Percentiles rank a stretch among this genome's conserved stretches.
Evolutionary conservation across 495 filamentous ascomycete species (phyloP).

Genomic region (Pyrenula aspistea): DNA sequence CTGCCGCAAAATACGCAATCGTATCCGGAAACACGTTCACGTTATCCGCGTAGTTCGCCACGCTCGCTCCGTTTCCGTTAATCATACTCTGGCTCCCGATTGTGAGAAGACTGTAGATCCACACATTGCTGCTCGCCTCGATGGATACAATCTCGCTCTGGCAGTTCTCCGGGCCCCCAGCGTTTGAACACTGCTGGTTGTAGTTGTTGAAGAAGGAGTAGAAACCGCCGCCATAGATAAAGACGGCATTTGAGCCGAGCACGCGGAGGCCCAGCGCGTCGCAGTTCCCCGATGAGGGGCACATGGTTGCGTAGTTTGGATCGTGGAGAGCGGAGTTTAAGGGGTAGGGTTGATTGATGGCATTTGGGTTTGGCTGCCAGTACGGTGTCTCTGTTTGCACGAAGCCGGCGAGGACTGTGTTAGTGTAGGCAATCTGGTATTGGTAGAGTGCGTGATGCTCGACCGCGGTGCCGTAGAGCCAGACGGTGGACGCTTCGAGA

Average conservation of each 20-base stretch:
- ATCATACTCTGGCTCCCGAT: conserved; percentile 35
- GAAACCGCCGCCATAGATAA: conserved; percentile 58
- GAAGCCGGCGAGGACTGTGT: conserved; percentile 59
- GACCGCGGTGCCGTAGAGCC: conserved; percentile 48
- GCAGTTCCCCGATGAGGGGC: conserved; percentile 30
- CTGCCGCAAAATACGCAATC: conserved; percentile 31
- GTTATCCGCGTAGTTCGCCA: conserved; percentile 42
- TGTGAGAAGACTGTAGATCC: conserved; percentile 37
- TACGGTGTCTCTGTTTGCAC: conserved; percentile 76
- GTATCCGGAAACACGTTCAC: conserved; percentile 39
- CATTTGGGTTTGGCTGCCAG: conserved; percentile 56
- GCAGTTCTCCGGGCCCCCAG: conserved; percentile 36
- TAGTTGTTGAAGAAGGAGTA: conserved; percentile 68
- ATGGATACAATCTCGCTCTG: conserved; percentile 51
- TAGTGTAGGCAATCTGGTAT: conserved; percentile 62
- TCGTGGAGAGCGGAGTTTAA: conserved; percentile 35
- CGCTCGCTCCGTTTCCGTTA: conserved; percentile 30
- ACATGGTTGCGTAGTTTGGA: conserved; percentile 39
- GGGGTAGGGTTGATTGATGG: conserved; percentile 42
- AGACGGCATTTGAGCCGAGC: conserved; percentile 41
- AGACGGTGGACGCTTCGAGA: background rate
- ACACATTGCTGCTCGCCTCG: conserved; percentile 25
- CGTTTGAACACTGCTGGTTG: conserved; percentile 30
- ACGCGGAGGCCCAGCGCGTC: conserved; percentile 58
- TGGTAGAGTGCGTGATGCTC: conserved; percentile 76